Conservation (phyloP, 1,284 basidiomycete species). For the Waitea zeae region DNA sequence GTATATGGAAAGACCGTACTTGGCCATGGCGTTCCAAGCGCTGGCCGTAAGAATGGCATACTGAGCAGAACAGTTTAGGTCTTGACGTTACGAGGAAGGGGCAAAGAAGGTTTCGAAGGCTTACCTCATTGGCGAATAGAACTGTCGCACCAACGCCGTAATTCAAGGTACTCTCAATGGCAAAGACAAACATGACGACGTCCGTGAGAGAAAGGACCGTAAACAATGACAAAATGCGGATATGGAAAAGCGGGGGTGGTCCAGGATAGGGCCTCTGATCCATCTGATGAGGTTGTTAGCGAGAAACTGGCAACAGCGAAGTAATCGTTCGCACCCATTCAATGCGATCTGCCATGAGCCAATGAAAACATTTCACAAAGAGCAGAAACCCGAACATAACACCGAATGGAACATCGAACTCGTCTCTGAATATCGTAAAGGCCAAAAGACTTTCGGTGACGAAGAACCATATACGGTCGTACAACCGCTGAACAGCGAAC, state of each 20-base stretch:
- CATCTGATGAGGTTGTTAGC: slow-evolving; percentile 43
- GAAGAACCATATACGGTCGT: slow-evolving; percentile 95
- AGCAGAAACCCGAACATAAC: slow-evolving; percentile 86
- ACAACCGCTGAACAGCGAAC: slow-evolving; percentile 49
- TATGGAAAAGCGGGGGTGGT: slow-evolving; percentile 68
- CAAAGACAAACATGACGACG: slow-evolving; percentile 54
- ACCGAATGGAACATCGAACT: slow-evolving; percentile 84
- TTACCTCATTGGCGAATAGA: slow-evolving; percentile 85
- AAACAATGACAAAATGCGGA: slow-evolving; percentile 65
- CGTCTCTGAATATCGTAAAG: slow-evolving; percentile 91
- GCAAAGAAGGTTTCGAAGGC: slow-evolving; percentile 12
- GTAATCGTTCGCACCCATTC: slow-evolving; percentile 65
- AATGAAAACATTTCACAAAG: slow-evolving; percentile 96
- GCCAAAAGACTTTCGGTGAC: slow-evolving; percentile 91
- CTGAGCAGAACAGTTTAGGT: slow-evolving; percentile 22
- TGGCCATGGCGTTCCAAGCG: slow-evolving; percentile 60
- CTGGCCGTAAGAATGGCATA: slow-evolving; percentile 85
- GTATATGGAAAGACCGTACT: slow-evolving; percentile 74
- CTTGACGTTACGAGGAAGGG: slow-evolving; percentile 1
- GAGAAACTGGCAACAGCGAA: slow-evolving; percentile 2
- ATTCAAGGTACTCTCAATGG: slow-evolving; percentile 61
- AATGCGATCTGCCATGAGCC: slow-evolving; percentile 87
- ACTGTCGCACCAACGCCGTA: slow-evolving; percentile 82
- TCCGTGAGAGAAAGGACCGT: slow-evolving; percentile 56
- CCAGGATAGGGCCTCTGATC: slow-evolving; percentile 87